Conservation (phyloP, 495 filamentous ascomycete species). For the Patellaria atrata region DNA sequence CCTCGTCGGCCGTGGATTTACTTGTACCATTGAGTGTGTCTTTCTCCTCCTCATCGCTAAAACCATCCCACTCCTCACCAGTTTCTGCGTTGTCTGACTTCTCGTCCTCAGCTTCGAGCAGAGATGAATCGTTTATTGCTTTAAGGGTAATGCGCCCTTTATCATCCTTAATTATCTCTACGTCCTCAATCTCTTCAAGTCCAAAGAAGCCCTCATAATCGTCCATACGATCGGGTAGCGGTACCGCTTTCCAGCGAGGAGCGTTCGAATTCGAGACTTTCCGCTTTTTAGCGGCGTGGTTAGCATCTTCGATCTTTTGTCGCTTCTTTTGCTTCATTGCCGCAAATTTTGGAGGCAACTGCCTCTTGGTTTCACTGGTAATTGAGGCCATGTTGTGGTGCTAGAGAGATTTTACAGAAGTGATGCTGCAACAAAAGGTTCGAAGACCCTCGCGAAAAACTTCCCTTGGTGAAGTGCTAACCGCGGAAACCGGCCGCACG, state of each 20-base stretch:
- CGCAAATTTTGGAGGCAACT: slow-evolving; percentile 13
- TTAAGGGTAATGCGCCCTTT: slow-evolving; percentile 38
- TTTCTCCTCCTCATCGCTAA: slow-evolving; percentile 34
- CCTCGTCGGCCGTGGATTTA: too few relatives aligned
- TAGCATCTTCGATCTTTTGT: slow-evolving; percentile 17
- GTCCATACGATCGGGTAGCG: slow-evolving; percentile 71
- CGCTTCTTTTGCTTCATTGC: slow-evolving; percentile 22
- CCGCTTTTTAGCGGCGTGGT: background rate
- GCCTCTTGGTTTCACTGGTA: slow-evolving; percentile 18
- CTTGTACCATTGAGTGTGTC: slow-evolving; percentile 8
- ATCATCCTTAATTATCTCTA: slow-evolving; percentile 56
- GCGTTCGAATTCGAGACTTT: background rate
- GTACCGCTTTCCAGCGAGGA: slow-evolving; percentile 68
- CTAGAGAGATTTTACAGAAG: background rate
- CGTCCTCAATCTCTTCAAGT: slow-evolving; percentile 80
- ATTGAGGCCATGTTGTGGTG: slow-evolving; percentile 1
- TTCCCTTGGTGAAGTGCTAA: slow-evolving; percentile 5
- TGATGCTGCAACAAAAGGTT: slow-evolving; percentile 8
- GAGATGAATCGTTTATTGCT: background rate
- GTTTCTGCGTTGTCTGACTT: slow-evolving; percentile 10
- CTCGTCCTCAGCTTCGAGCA: background rate
- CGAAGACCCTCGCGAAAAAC: slow-evolving; percentile 10
- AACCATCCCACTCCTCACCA: slow-evolving; percentile 41
- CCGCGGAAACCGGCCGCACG: too few relatives aligned
- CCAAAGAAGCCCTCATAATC: slow-evolving; percentile 94